Percentiles rank a stretch among this genome's conserved stretches.
Conservation (phyloP, 2,329 filamentous ascomycete genomes). For the Pyrenophora teres region DNA sequence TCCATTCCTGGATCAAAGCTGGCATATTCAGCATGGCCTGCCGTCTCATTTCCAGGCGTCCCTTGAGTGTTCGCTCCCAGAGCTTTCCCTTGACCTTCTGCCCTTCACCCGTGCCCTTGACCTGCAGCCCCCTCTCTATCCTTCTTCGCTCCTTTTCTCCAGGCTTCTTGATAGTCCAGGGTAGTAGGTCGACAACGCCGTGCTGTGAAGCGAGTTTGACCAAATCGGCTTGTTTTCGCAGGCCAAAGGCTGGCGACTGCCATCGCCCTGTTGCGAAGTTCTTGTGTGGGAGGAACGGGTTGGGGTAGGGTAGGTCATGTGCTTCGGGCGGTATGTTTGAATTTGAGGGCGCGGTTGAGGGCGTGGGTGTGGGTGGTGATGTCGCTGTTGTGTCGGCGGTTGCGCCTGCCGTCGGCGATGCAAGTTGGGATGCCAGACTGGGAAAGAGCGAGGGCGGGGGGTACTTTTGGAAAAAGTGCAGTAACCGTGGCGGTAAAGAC, state of each 20-base stretch:
- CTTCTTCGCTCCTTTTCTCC: slow-evolving; percentile 71
- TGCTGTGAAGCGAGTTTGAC: slow-evolving; percentile 81
- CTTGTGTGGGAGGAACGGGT: slow-evolving; percentile 82
- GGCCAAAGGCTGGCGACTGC: slow-evolving; percentile 81
- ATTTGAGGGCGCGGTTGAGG: slow-evolving; percentile 17
- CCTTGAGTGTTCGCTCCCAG: slow-evolving; percentile 85
- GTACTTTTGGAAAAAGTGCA: slow-evolving; percentile 87
- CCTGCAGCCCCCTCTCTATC: slow-evolving; percentile 77
- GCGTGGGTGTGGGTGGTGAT: slow-evolving; percentile 29
- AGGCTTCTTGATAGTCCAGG: slow-evolving; percentile 75
- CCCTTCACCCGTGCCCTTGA: slow-evolving; percentile 91
- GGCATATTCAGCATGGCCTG: slow-evolving; percentile 96
- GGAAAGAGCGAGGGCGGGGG: slow-evolving; percentile 66
- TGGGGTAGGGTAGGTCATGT: slow-evolving; percentile 60
- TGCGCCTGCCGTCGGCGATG: slow-evolving; percentile 20
- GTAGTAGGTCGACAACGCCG: slow-evolving; percentile 80
- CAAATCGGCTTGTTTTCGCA: slow-evolving; percentile 86
- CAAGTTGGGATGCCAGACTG: slow-evolving; percentile 26
- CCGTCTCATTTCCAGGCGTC: slow-evolving; percentile 83
- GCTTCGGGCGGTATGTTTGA: slow-evolving; percentile 21
- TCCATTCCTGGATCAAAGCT: slow-evolving; percentile 88
- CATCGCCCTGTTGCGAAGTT: slow-evolving; percentile 79
- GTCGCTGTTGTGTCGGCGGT: slow-evolving; percentile 23
- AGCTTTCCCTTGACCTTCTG: slow-evolving; percentile 94
- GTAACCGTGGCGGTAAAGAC: slow-evolving; percentile 75